Conservation (phyloP, 306 rosid species). For the Urtica urens region DNA sequence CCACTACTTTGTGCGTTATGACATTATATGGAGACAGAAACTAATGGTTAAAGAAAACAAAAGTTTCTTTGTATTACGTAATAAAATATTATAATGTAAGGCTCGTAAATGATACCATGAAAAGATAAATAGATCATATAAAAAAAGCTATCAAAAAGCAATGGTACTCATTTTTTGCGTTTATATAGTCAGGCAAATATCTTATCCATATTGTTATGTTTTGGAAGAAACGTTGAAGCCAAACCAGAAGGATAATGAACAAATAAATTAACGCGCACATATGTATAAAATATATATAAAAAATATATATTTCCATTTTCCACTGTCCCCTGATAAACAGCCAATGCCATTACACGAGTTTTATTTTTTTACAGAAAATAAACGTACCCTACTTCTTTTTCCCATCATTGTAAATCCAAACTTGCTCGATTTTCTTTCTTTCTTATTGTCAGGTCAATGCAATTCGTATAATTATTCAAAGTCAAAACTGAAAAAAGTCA, state of each 20-base stretch:
- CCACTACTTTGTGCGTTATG: not conserved
- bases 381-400: not conserved
- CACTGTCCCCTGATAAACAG: slow-evolving; percentile 5
- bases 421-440: not conserved
- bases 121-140: not conserved
- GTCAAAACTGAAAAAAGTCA: not conserved
- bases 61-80: no score
- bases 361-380: not conserved
- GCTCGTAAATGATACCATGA: no score
- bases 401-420: not conserved
- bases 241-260: not conserved
- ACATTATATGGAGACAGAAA: not conserved
- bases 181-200: not conserved
- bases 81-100: no score
- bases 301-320: not conserved
- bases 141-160: not conserved
- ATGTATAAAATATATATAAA: not conserved
- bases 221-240: slow-evolving; percentile 12
- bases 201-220: slow-evolving; percentile 2
- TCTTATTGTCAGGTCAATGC: not conserved
- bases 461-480: not conserved
- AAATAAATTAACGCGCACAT: not conserved
- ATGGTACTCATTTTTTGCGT: not conserved
- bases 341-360: not conserved
- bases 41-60: not conserved